Conservation (phyloP, 2,329 filamentous ascomycete genomes). For the Ascosphaera apis region DNA sequence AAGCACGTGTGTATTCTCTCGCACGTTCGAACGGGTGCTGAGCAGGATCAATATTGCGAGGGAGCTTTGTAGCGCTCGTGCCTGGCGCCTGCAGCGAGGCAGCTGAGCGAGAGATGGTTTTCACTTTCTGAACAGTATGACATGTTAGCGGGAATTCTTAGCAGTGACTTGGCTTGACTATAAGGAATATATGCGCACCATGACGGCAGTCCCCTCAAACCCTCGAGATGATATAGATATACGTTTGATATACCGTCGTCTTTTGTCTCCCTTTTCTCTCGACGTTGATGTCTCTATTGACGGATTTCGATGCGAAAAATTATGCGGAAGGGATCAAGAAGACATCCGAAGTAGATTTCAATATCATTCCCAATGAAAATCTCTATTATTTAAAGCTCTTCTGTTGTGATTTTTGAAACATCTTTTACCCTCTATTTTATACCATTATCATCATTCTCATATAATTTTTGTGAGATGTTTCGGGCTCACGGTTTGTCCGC, state of each 20-base stretch:
- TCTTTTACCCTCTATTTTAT: too few species aligned
- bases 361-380: too few species aligned
- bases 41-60: constrained; percentile 47
- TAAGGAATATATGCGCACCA: background rate
- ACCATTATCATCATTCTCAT: too few species aligned
- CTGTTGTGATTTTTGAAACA: too few species aligned
- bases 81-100: constrained; percentile 25
- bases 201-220: background rate
- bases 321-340: background rate
- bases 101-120: constrained; percentile 25
- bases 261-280: too few species aligned
- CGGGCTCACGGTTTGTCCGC: too few species aligned
- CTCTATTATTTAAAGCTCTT: too few species aligned
- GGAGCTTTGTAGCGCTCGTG: constrained; percentile 21
- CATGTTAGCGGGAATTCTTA: background rate
- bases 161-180: constrained; percentile 3
- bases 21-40: constrained; percentile 81
- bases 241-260: too few species aligned
- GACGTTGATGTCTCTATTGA: background rate
- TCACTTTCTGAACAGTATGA: constrained; percentile 29
- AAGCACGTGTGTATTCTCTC: constrained; percentile 55
- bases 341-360: too few species aligned
- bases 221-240: too few species aligned
- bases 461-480: too few species aligned
- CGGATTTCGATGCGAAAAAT: background rate